A percentile compares a stretch with the other conserved stretches of the same genome.
phyloP scores from a whole-genome alignment of 352 stramenopile genomes.

The Peronospora belbahrii region DNA sequence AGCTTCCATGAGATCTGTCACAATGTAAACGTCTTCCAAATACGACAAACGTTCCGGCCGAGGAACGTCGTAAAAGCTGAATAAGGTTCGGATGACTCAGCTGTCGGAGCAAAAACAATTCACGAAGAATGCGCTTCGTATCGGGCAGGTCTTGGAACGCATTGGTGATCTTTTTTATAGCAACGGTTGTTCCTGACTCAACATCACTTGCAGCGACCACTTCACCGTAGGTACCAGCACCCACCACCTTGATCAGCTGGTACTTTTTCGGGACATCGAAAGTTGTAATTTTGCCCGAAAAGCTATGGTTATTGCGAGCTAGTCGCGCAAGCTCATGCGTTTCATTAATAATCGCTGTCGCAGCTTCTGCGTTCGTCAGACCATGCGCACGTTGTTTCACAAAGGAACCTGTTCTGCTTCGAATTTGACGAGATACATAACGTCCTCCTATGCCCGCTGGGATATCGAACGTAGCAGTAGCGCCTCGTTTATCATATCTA shows the following conservation, averaged over 20 bases:
- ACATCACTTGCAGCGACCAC: constrained; percentile 76
- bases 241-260: constrained; percentile 76
- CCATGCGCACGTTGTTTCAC: constrained; percentile 10
- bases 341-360: constrained; percentile 10
- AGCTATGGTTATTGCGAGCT: constrained; percentile 54
- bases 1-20: constrained; percentile 94
- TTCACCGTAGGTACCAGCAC: constrained; percentile 71
- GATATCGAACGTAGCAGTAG: constrained; percentile 19
- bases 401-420: constrained; percentile 17
- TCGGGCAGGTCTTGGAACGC: constrained; percentile 71
- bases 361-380: constrained; percentile 7
- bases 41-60: constrained; percentile 88
- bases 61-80: constrained; percentile 88
- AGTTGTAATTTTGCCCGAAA: constrained; percentile 52
- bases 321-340: constrained; percentile 30
- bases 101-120: constrained; percentile 86
- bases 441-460: constrained; percentile 9
- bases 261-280: constrained; percentile 81
- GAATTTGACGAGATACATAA: constrained; percentile 29
- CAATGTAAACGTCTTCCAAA: constrained; percentile 95
- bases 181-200: constrained; percentile 79
- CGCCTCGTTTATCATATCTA: constrained; percentile 31
- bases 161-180: constrained; percentile 92
- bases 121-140: constrained; percentile 91
- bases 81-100: constrained; percentile 91